Percentiles rank a stretch among this genome's conserved stretches.
These are phyloP conservation scores for Pseudogymnoascus sp. DNA, from an alignment of 2,329 filamentous ascomycete genomes.

Conservation along the genomic window DNA sequence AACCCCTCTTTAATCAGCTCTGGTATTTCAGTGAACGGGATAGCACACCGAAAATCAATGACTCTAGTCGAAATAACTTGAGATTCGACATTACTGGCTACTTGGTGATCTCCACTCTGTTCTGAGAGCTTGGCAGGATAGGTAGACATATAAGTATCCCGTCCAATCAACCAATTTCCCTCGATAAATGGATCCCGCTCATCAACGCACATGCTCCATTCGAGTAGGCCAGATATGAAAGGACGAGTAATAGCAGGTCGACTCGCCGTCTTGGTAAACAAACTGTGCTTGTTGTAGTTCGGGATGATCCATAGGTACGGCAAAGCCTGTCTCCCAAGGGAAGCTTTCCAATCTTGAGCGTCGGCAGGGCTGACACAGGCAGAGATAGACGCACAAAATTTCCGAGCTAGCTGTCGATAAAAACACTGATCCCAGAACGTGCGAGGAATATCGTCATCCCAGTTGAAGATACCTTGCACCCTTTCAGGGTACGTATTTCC, in stretches of 20 bases:
- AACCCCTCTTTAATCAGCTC: no score
- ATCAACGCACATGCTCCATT: background rate
- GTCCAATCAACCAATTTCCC: background rate
- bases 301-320: background rate
- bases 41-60: no score
- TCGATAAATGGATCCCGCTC: background rate
- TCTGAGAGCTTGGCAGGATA: background rate
- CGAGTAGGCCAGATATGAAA: background rate
- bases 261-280: constrained; percentile 5
- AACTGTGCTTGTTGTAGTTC: background rate
- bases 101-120: background rate
- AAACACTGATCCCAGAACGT: no score
- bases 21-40: no score
- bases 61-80: no score
- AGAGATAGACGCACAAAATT: constrained; percentile 9
- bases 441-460: no score
- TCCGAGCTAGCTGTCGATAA: constrained; percentile 2
- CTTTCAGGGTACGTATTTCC: no score
- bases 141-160: background rate
- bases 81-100: background rate
- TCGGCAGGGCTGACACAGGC: background rate
- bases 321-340: constrained; percentile 5
- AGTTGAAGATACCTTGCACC: no score
- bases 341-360: constrained; percentile 7
- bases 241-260: background rate